Percentiles rank a stretch among this genome's conserved stretches.
Conservation (phyloP, 306 rosid species). For the Malus asiatica region DNA sequence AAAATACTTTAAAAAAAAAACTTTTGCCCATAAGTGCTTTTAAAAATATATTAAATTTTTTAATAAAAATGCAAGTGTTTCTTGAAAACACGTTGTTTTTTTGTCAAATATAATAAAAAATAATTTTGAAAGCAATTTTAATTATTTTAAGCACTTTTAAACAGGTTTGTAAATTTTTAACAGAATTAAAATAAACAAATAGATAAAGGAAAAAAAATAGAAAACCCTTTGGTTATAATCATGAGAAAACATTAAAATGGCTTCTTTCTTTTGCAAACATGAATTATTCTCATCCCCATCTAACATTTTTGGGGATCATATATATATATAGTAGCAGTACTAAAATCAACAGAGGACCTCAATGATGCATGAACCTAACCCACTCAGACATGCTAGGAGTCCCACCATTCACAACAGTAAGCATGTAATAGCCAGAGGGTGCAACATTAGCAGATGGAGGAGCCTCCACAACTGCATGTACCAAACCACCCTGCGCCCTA, state of each 20-base stretch:
- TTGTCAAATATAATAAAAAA: neutral
- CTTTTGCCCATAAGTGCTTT: too few relatives aligned
- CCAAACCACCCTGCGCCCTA: slow-evolving; percentile 24
- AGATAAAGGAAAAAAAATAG: neutral
- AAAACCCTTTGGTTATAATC: neutral
- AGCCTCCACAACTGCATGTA: slow-evolving; percentile 44
- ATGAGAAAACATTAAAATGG: neutral
- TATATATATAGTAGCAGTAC: neutral
- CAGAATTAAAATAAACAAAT: slow-evolving; percentile 1
- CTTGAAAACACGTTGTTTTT: too few relatives aligned
- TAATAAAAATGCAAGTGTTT: too few relatives aligned
- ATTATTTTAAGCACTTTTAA: too few relatives aligned
- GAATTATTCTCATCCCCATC: neutral
- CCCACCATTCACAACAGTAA: slow-evolving; percentile 55
- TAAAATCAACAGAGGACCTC: neutral
- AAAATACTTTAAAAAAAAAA: too few relatives aligned
- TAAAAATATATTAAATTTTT: too few relatives aligned
- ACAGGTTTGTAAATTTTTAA: neutral
- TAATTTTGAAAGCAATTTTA: too few relatives aligned
- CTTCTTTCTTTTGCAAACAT: neutral
- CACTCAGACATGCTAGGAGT: slow-evolving; percentile 63
- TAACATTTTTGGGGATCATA: neutral
- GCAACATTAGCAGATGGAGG: slow-evolving; percentile 63
- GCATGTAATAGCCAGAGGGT: slow-evolving; percentile 62
- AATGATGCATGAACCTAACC: slow-evolving; percentile 39